These are phyloP conservation scores for Cladophialophora immunda DNA, from an alignment of 2,329 filamentous ascomycete genomes.

Conservation along the genomic window DNA sequence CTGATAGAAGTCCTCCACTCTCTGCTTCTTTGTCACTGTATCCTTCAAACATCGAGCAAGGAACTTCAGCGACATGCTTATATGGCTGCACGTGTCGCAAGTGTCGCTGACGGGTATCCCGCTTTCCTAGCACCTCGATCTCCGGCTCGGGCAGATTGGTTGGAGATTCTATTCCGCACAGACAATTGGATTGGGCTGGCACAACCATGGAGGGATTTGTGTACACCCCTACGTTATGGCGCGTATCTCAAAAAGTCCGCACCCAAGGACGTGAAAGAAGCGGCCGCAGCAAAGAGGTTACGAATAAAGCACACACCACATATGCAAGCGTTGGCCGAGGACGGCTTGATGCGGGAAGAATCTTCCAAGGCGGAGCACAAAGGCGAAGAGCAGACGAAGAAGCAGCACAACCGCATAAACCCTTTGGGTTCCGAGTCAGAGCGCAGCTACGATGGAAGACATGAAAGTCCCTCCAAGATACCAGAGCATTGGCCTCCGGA, in stretches of 20 bases:
- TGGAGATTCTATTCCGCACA: slow-evolving; percentile 73
- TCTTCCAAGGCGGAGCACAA: slow-evolving; percentile 69
- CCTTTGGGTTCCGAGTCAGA: slow-evolving; percentile 10
- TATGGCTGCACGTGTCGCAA: slow-evolving; percentile 78
- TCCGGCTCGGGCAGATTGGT: slow-evolving; percentile 80
- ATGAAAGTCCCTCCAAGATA: slow-evolving; percentile 13
- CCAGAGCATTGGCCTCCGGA: slow-evolving; percentile 38
- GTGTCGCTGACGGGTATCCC: slow-evolving; percentile 80
- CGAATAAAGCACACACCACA: slow-evolving; percentile 71
- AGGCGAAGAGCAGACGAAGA: slow-evolving; percentile 55
- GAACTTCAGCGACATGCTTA: slow-evolving; percentile 81
- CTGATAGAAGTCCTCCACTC: slow-evolving; percentile 81
- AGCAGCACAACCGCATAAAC: slow-evolving; percentile 34
- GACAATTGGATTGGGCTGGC: slow-evolving; percentile 75
- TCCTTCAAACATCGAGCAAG: slow-evolving; percentile 79
- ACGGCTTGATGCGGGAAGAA: slow-evolving; percentile 72
- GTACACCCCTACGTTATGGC: slow-evolving; percentile 66
- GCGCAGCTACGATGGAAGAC: slow-evolving; percentile 36
- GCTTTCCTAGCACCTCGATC: slow-evolving; percentile 78
- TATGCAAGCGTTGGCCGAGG: slow-evolving; percentile 72
- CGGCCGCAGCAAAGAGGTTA: slow-evolving; percentile 65
- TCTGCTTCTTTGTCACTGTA: slow-evolving; percentile 78
- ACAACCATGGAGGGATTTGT: slow-evolving; percentile 75
- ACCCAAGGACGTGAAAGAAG: slow-evolving; percentile 47
- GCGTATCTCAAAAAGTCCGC: slow-evolving; percentile 25